These are phyloP conservation scores for Geotrichum histeridarum DNA, from an alignment of 1,139 yeast species.

Conservation along the genomic window DNA sequence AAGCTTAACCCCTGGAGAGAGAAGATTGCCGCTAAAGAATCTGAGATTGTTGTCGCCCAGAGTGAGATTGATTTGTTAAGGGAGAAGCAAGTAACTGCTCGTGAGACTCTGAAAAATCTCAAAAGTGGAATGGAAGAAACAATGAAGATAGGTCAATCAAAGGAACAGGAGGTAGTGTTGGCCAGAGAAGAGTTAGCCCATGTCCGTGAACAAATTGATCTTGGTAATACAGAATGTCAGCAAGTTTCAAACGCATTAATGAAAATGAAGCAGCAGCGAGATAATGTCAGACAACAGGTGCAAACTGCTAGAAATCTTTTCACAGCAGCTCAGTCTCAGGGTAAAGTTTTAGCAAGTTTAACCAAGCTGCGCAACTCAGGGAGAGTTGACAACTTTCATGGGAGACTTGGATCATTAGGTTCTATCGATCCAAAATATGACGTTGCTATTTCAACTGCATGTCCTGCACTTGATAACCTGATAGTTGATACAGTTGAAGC, in stretches of 20 bases:
- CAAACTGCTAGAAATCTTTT: conserved; percentile 61
- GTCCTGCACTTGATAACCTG: conserved; percentile 84
- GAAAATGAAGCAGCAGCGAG: conserved; percentile 51
- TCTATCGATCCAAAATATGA: conserved; percentile 82
- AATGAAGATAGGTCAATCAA: conserved; percentile 51
- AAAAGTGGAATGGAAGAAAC: conserved; percentile 47
- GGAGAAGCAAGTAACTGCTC: conserved; percentile 45
- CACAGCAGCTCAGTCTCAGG: conserved; percentile 59
- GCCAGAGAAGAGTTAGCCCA: conserved; percentile 46
- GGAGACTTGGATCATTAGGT: conserved; percentile 88
- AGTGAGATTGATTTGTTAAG: conserved; percentile 62
- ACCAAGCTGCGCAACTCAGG: conserved; percentile 71
- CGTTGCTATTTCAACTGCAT: conserved; percentile 91
- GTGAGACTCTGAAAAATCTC: conserved; percentile 46
- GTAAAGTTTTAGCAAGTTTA: conserved; percentile 66
- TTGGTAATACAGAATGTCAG: conserved; percentile 56
- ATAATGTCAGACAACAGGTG: conserved; percentile 54
- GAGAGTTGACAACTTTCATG: conserved; percentile 78
- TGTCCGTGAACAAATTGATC: conserved; percentile 48
- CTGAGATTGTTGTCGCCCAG: conserved; percentile 59
- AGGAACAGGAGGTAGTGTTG: conserved; percentile 43
- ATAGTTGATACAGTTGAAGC: conserved; percentile 93
- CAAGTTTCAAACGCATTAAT: conserved; percentile 48
- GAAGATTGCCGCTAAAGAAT: conserved; percentile 58
- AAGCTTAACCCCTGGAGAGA: conserved; percentile 82